Evolutionary conservation across 768 basidiomycete genomes (phyloP).

Genomic region (Porphyrellus cyaneotinctus): DNA sequence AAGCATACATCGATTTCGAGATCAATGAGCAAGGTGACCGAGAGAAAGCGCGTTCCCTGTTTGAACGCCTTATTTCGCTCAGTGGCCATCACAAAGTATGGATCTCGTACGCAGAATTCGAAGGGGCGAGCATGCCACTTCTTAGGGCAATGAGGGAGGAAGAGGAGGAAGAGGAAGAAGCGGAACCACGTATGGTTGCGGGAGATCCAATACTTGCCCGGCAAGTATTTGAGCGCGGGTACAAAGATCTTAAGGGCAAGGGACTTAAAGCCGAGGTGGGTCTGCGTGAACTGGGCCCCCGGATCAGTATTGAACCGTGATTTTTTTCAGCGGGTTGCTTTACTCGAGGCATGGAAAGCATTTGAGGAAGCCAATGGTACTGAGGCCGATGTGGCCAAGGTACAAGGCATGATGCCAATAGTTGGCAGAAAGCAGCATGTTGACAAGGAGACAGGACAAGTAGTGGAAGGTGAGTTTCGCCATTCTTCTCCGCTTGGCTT

Average conservation of each 20-base stretch:
- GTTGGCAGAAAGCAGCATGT: constrained; percentile 81
- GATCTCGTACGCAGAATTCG: constrained; percentile 93
- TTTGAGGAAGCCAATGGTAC: constrained; percentile 84
- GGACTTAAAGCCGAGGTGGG: constrained; percentile 85
- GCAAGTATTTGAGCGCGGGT: constrained; percentile 80
- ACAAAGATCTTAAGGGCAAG: constrained; percentile 79
- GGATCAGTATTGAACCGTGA: neutral
- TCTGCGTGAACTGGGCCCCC: neutral
- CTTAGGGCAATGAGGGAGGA: constrained; percentile 64
- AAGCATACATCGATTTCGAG: constrained; percentile 96
- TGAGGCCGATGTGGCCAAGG: constrained; percentile 69
- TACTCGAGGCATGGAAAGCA: constrained; percentile 93
- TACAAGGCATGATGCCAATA: constrained; percentile 90
- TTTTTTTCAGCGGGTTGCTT: constrained; percentile 68
- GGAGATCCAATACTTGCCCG: constrained; percentile 71
- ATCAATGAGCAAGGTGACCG: constrained; percentile 85
- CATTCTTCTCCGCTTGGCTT: neutral
- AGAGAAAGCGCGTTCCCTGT: constrained; percentile 75
- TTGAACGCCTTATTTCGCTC: constrained; percentile 79
- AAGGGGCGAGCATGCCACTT: constrained; percentile 70
- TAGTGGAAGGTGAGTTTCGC: constrained; percentile 67
- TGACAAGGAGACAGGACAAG: constrained; percentile 80
- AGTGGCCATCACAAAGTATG: constrained; percentile 97
- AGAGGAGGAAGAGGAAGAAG: constrained; percentile 57
- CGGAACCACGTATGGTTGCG: constrained; percentile 53